Conservation (phyloP, 768 basidiomycete genomes). For the Tephrocybe rancida region DNA sequence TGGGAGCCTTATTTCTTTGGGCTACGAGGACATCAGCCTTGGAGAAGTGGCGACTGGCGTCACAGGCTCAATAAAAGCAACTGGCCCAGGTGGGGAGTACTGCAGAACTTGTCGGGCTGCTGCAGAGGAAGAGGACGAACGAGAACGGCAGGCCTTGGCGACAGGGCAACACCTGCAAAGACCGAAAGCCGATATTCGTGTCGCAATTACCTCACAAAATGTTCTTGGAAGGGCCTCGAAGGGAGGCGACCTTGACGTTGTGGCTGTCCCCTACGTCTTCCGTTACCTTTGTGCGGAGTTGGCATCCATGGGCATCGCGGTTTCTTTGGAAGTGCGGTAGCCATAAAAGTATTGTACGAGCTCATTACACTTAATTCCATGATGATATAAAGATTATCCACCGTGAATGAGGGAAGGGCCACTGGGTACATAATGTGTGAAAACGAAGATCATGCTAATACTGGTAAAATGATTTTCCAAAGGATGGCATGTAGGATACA, state of each 20-base stretch:
- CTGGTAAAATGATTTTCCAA: slow-evolving; percentile 2
- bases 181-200: slow-evolving; percentile 54
- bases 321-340: slow-evolving; percentile 78
- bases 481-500: not conserved
- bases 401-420: not conserved
- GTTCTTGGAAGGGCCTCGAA: slow-evolving; percentile 60
- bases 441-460: not conserved
- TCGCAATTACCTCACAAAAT: slow-evolving; percentile 69
- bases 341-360: slow-evolving; percentile 8
- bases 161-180: slow-evolving; percentile 52
- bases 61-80: slow-evolving; percentile 52
- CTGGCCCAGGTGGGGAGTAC: slow-evolving; percentile 88
- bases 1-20: slow-evolving; percentile 93
- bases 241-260: slow-evolving; percentile 89
- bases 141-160: slow-evolving; percentile 59
- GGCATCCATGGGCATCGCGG: slow-evolving; percentile 97
- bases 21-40: slow-evolving; percentile 86
- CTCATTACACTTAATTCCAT: slow-evolving; percentile 13
- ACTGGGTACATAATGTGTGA: slow-evolving; percentile 1
- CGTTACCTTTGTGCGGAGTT: slow-evolving; percentile 93
- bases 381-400: slow-evolving; percentile 9
- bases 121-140: slow-evolving; percentile 64
- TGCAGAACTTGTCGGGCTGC: slow-evolving; percentile 89
- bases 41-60: slow-evolving; percentile 61
- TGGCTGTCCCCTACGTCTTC: slow-evolving; percentile 96